Evolutionary conservation across 2,329 filamentous ascomycete species (phyloP).

Genomic region (Westerdykella sp.): DNA sequence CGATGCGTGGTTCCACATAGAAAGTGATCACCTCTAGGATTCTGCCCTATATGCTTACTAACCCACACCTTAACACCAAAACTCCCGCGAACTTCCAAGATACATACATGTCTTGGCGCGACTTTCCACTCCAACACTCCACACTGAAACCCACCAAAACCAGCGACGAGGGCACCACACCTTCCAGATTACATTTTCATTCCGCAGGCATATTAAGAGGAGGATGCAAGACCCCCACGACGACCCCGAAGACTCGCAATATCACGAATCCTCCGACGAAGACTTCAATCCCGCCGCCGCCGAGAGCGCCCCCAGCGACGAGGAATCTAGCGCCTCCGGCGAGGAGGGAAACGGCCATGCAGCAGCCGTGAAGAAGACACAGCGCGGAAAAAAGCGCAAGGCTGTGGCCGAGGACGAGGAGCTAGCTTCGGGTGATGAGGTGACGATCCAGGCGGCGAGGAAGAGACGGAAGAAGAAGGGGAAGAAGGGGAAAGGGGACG

Average conservation of each 20-base stretch:
- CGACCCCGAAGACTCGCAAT: constrained; percentile 38
- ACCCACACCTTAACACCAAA: too few relatives aligned
- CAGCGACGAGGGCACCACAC: too few relatives aligned
- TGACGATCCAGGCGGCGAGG: constrained; percentile 54
- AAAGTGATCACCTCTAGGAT: too few relatives aligned
- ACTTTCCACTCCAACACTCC: too few relatives aligned
- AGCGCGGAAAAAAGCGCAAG: constrained; percentile 17
- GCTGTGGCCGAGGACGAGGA: constrained; percentile 13
- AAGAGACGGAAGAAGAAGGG: constrained; percentile 43
- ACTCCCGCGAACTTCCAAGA: too few relatives aligned
- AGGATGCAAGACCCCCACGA: constrained; percentile 8
- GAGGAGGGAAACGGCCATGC: constrained; percentile 7
- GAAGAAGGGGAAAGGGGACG: constrained; percentile 32
- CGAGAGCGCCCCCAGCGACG: constrained; percentile 44
- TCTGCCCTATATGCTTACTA: too few relatives aligned
- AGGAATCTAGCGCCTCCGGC: constrained; percentile 47
- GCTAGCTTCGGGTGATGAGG: constrained; percentile 61
- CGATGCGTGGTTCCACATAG: too few relatives aligned
- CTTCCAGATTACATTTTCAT: too few relatives aligned
- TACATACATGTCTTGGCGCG: too few relatives aligned
- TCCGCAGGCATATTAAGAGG: too few relatives aligned
- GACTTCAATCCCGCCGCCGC: constrained; percentile 68
- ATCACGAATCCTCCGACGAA: constrained; percentile 62
- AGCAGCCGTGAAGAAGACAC: constrained; percentile 10
- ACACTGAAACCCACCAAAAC: too few relatives aligned